These are phyloP conservation scores for Cucurbita argyrosperma DNA, from an alignment of 306 rosid genomes.

Conservation along the genomic window DNA sequence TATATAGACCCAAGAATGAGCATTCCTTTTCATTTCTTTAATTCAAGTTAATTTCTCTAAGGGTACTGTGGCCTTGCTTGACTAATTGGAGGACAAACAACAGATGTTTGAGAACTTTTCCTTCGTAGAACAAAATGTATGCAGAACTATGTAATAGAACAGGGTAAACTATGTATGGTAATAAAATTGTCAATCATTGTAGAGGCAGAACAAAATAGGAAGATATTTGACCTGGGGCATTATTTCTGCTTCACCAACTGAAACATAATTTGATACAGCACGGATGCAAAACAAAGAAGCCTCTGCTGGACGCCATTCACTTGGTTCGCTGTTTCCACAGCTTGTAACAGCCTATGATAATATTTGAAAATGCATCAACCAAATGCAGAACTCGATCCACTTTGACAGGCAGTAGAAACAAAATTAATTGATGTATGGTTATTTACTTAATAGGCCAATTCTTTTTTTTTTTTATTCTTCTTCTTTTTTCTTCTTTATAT, in stretches of 20 bases:
- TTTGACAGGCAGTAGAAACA: not conserved
- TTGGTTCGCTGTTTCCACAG: constrained; percentile 46
- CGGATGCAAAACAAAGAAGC: constrained; percentile 94
- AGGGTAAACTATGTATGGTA: not conserved
- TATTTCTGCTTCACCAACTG: constrained; percentile 78
- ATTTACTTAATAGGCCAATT: not conserved
- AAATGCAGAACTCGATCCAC: not conserved
- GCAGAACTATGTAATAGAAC: not conserved
- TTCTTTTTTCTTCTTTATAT: not conserved
- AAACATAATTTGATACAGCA: constrained; percentile 80
- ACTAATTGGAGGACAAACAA: not conserved
- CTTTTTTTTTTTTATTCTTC: not conserved
- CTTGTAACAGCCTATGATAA: constrained; percentile 60
- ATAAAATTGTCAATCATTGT: not conserved
- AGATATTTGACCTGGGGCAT: constrained; percentile 74
- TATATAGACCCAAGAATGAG: not conserved
- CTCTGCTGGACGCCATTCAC: constrained; percentile 91
- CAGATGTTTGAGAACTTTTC: not conserved
- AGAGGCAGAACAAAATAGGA: constrained; percentile 6
- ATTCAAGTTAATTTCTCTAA: not conserved
- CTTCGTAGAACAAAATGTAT: not conserved
- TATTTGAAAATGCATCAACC: not conserved
- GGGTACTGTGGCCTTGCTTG: not conserved
- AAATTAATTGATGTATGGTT: not conserved
- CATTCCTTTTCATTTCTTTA: not conserved